Base-by-base conservation (phyloP, 192 early-diverging fungal genomes). In the Haplosporangium gracile region DNA sequence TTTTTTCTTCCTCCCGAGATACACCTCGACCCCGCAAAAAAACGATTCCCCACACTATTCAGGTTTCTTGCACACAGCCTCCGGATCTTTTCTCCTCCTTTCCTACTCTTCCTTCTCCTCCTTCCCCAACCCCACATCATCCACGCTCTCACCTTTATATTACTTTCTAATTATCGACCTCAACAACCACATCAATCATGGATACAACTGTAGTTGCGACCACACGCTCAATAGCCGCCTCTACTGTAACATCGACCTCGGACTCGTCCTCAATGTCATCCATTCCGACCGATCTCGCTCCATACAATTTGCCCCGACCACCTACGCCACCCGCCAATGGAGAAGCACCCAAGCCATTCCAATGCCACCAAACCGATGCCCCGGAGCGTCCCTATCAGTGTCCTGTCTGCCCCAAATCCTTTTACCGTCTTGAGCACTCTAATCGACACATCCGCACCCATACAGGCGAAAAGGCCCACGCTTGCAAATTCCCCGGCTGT, bases 401-500 rank as follows among this genome's bases (percentile, higher is more conserved):
- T 82, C 93, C 92, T 2, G 90, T 94, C 82, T 96, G 95, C 88
- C 89, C 91, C 38, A 94, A 93, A 89, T 91, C 92, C 22, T 96
- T 96, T 85, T 93, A 89, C 63, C 93, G 95, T 47, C 89, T 95
- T 20, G 95, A 95, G 81, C 95, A 96, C 85, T 94, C 94, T 85
- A 95, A 93, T n/a, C 92, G 95, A 57, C 96, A 97, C 82, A 93
- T 95, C 55, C 93, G 95, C 77, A 96, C 94, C 2, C 96, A 97
- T 79, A 97, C 96, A 1, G 96, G 96, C 53, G 96, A 97, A 88
- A 93, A 94, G 75, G 95, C 96, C 11, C 94, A 96, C 81, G 88
- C 90, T 24, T 97, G 96, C 85, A 92, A 91, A 53, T 93, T 92
- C 72, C 89, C 93, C 22, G 94, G 94, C 70, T 97, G 96, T 86